Conservation (phyloP, 2,329 filamentous ascomycete genomes). For the Elsinoe batatas region DNA sequence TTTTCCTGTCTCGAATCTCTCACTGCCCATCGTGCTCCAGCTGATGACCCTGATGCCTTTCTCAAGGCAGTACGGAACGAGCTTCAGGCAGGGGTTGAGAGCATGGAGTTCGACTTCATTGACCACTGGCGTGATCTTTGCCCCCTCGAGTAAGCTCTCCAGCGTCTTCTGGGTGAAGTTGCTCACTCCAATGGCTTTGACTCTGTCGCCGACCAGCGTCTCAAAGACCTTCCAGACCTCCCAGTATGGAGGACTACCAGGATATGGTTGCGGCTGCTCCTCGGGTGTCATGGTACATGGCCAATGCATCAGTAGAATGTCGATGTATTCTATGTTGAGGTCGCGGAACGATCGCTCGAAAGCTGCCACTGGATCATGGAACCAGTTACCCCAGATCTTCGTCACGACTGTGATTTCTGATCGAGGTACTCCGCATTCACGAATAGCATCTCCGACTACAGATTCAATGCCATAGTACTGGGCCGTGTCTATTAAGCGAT, state of each 20-base stretch:
- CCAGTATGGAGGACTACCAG: slow-evolving; percentile 16
- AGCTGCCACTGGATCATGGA: background rate
- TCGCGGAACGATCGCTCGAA: slow-evolving; percentile 2
- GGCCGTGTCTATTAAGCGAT: slow-evolving; percentile 8
- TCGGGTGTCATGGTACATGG: slow-evolving; percentile 21
- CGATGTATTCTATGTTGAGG: slow-evolving; percentile 29
- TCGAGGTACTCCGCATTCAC: background rate
- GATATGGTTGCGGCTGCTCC: slow-evolving; percentile 15
- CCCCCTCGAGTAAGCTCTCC: slow-evolving; percentile 20
- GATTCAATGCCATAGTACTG: slow-evolving; percentile 11
- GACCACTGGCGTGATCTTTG: slow-evolving; percentile 19
- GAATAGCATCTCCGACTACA: slow-evolving; percentile 3
- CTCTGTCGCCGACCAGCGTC: slow-evolving; percentile 21
- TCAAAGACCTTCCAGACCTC: slow-evolving; percentile 25
- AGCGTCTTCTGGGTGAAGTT: slow-evolving; percentile 25
- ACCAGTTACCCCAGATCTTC: slow-evolving; percentile 7
- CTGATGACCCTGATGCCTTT: slow-evolving; percentile 60
- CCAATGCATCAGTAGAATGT: slow-evolving; percentile 37
- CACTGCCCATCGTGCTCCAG: slow-evolving; percentile 41
- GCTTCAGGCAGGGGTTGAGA: slow-evolving; percentile 12
- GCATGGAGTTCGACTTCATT: slow-evolving; percentile 27
- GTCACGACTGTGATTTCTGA: slow-evolving; percentile 4
- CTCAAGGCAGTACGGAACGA: slow-evolving; percentile 37
- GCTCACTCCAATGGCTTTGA: slow-evolving; percentile 23
- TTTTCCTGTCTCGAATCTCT: background rate